phyloP scores from a whole-genome alignment of 345 rosid species.

The Heritiera fomes region DNA sequence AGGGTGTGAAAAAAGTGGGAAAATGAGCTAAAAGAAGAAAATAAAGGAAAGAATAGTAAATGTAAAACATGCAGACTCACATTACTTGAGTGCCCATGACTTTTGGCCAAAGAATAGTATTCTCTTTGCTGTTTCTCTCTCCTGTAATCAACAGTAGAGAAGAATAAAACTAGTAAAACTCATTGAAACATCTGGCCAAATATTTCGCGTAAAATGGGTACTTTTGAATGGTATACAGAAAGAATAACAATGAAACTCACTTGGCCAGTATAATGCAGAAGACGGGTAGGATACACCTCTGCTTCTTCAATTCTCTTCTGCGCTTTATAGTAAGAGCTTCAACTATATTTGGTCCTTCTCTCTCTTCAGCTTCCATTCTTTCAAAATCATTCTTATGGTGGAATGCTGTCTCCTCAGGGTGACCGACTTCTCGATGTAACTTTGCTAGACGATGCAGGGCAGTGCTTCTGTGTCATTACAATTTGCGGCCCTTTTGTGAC shows the following conservation, averaged over 20 bases:
- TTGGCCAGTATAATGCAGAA: conserved; percentile 87
- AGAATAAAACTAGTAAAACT: conserved; percentile 2
- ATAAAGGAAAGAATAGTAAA: not conserved
- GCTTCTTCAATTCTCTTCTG: conserved; percentile 82
- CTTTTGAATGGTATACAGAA: not conserved
- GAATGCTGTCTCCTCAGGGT: conserved; percentile 81
- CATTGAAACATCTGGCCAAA: conserved; percentile 4
- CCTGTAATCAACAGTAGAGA: conserved; percentile 50
- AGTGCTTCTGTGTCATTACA: conserved; percentile 85
- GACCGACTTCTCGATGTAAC: conserved; percentile 68
- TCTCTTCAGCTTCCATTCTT: conserved; percentile 94
- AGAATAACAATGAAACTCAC: conserved; percentile 45
- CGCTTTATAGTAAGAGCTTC: conserved; percentile 81
- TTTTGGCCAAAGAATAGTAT: conserved; percentile 23
- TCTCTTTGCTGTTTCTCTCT: conserved; percentile 84
- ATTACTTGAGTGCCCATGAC: not conserved
- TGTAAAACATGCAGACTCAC: not conserved
- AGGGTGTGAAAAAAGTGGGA: no score
- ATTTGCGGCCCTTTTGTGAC: conserved; percentile 83
- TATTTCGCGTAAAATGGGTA: not conserved
- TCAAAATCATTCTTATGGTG: conserved; percentile 87
- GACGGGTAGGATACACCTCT: conserved; percentile 92
- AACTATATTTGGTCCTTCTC: conserved; percentile 88
- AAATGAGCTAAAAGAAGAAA: no score
- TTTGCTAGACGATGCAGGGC: conserved; percentile 85